A percentile compares a stretch with the other conserved stretches of the same genome.
Evolutionary conservation across 2,329 filamentous ascomycete species (phyloP).

Genomic region (Ophiostoma perfectum): DNA sequence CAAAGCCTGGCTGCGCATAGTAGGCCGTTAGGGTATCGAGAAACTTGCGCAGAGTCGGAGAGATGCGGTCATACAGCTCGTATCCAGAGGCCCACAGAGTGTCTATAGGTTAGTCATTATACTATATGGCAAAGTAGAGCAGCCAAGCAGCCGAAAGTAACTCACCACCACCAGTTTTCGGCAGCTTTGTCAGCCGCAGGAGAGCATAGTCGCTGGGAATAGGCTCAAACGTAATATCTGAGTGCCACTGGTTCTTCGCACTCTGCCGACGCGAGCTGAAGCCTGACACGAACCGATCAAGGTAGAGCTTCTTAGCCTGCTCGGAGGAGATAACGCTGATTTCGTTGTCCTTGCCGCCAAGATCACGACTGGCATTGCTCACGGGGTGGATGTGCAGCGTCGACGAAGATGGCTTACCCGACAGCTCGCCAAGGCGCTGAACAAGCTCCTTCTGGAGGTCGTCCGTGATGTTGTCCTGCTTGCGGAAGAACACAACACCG

Average conservation of each 20-base stretch:
- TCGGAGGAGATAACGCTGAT: conserved; percentile 46
- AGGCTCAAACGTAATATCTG: conserved; percentile 45
- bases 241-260: conserved; percentile 38
- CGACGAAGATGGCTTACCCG: conserved; percentile 40
- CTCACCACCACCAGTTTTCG: conserved; percentile 37
- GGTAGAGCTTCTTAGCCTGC: conserved; percentile 27
- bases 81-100: conserved; percentile 65
- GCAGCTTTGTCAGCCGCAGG: conserved; percentile 40
- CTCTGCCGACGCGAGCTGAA: conserved; percentile 18
- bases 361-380: conserved; percentile 22
- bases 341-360: conserved; percentile 34
- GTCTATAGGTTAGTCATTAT: conserved; percentile 31
- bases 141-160: background rate
- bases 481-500: conserved; percentile 47
- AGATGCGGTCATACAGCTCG: conserved; percentile 61
- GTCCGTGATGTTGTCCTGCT: conserved; percentile 37
- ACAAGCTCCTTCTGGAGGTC: conserved; percentile 24
- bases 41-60: conserved; percentile 43
- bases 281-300: background rate
- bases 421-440: conserved; percentile 25
- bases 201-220: conserved; percentile 44
- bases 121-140: background rate
- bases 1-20: background rate
- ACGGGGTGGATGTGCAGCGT: conserved; percentile 49
- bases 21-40: conserved; percentile 41